These are phyloP conservation scores for Blastomyces silverae DNA, from an alignment of 2,329 filamentous ascomycete genomes.

Conservation along the genomic window DNA sequence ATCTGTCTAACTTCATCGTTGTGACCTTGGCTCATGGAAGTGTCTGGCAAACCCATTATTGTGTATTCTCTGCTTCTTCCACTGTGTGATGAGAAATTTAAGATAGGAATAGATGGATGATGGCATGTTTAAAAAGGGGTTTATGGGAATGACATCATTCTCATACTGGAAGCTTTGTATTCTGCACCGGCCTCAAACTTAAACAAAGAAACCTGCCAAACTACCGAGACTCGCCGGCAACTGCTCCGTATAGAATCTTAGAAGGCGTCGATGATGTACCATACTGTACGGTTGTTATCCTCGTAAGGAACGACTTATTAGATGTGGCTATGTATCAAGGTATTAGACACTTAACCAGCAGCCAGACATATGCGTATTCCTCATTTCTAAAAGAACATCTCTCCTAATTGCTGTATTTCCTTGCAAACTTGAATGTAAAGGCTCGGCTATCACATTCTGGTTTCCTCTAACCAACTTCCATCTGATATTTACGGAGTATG, in stretches of 20 bases:
- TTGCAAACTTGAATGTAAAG: background rate
- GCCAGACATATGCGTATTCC: background rate
- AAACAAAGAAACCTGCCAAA: too few species aligned
- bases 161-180: background rate
- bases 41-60: background rate
- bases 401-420: background rate
- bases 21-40: background rate
- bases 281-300: too few species aligned
- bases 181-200: background rate
- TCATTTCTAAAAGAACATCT: background rate
- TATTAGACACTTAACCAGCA: background rate
- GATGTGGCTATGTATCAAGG: background rate
- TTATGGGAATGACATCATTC: slow-evolving; percentile 7
- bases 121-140: slow-evolving; percentile 3
- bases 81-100: background rate
- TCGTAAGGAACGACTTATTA: background rate
- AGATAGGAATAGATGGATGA: background rate
- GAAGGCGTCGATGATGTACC: too few species aligned
- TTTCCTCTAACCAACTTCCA: background rate
- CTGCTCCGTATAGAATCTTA: too few species aligned
- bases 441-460: background rate
- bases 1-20: slow-evolving; percentile 3
- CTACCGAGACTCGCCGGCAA: too few species aligned
- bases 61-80: background rate
- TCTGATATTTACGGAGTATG: background rate